Evolutionary conservation across 2,329 filamentous ascomycete species (phyloP), one percentile per base, ranked within the genome.

Genomic region (Ophiostoma ulmi): DNA sequence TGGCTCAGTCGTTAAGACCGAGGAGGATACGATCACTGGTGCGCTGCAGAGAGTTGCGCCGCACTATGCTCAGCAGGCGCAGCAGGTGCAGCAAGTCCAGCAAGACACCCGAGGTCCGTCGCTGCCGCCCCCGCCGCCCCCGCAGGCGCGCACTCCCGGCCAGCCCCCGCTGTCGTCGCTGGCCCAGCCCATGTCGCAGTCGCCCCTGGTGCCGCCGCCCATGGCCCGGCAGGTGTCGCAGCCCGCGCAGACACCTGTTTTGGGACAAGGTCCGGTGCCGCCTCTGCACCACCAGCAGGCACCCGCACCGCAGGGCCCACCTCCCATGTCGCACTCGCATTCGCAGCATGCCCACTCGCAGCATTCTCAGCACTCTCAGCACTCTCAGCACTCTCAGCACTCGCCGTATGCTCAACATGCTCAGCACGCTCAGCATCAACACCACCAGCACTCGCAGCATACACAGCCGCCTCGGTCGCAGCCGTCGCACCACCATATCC

Each of bases 121-220:
- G 39, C 44, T 52, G 39, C 66, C 38, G 79, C 31, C 31, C 31
- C 20, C 78, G 17, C 67, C 41, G 26, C 20, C 77, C 14, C 66
- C 39, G 22, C 71, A 68, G 41, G 58, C 58, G 14, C 63, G 63
- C 20, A 65, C 63, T 7, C 63, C 63, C n/a, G 63, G 63, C 20
- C 58, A 39, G 66, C 55, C 41, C 8, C 26, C 65, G 7, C 71
- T 67, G 20, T 68, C 70, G 31, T 35, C 52, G 17, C 69, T 67
- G 3, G 5, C 48, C 1, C 67, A 58, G 31, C 20, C 67, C 10
- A 17, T 64, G 44, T 41, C 65, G 36, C 71, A 71, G 65, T 36
- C 68, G 17, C 70, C 66, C 5, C 36, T 68, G 0, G 67, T 48
- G 2, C 64, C 67, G 52, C 55, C 64, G 38, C 48, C 67, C 36